Evolutionary conservation across 2,329 filamentous ascomycete genomes (phyloP).

Genomic region (Verticillium longisporum): DNA sequence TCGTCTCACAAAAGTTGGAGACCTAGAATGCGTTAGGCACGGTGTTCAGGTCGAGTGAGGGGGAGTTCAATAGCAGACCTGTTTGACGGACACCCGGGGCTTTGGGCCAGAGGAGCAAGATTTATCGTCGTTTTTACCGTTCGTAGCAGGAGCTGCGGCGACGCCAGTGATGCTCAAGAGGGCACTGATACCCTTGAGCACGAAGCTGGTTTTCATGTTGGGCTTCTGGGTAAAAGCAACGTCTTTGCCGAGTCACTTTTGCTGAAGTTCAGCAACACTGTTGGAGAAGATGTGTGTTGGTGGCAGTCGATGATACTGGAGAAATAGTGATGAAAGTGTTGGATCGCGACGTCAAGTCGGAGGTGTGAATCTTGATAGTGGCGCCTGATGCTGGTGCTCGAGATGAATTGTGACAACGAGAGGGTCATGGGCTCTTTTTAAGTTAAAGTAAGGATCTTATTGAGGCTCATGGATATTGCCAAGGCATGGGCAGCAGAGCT

Average conservation of each 20-base stretch:
- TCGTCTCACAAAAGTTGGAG: conserved; percentile 40
- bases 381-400: not conserved
- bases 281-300: too few species aligned
- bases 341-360: not conserved
- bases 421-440: not conserved
- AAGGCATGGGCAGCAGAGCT: not conserved
- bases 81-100: not conserved
- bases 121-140: not conserved
- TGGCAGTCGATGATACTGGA: not conserved
- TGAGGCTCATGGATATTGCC: not conserved
- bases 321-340: not conserved
- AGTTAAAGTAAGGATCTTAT: not conserved
- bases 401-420: not conserved
- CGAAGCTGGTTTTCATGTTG: not conserved
- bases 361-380: too few species aligned
- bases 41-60: not conserved
- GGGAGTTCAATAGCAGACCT: not conserved
- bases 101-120: not conserved
- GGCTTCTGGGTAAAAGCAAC: not conserved
- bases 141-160: not conserved
- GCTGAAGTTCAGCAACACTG: not conserved
- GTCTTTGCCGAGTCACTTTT: not conserved
- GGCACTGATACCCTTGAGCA: not conserved
- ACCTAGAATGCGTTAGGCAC: not conserved
- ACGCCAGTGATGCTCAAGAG: not conserved